Percentiles rank a stretch among this genome's conserved stretches.
Conservation (phyloP, 2,329 filamentous ascomycete genomes). For the Tolypocladium pustulatum region DNA sequence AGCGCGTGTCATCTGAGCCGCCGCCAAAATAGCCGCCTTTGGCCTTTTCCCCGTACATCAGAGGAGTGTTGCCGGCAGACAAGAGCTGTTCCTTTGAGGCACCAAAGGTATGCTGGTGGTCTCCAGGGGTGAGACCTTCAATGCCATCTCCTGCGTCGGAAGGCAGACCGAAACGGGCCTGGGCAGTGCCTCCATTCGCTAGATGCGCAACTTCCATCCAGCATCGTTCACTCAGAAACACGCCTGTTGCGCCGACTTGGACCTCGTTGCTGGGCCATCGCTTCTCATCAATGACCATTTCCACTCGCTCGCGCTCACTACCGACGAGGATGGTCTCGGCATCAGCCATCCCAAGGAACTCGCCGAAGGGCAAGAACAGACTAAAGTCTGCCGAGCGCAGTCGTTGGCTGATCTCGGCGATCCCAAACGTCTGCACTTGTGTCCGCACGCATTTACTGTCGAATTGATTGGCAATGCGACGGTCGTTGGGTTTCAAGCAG, state of each 20-base stretch:
- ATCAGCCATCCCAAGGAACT: conserved; percentile 85
- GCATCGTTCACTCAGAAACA: conserved; percentile 91
- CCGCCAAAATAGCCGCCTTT: conserved; percentile 71
- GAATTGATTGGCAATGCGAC: conserved; percentile 95
- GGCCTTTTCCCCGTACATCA: conserved; percentile 63
- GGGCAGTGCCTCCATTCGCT: conserved; percentile 47
- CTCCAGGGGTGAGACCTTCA: conserved; percentile 48
- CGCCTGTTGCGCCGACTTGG: conserved; percentile 78
- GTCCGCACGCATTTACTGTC: conserved; percentile 96
- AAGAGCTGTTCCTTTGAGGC: conserved; percentile 51
- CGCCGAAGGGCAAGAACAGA: conserved; percentile 87
- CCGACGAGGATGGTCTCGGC: conserved; percentile 78
- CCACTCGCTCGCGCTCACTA: conserved; percentile 83
- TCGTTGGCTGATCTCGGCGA: conserved; percentile 92
- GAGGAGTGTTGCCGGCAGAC: conserved; percentile 42
- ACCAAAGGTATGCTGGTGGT: conserved; percentile 45
- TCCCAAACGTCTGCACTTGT: conserved; percentile 90
- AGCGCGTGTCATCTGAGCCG: conserved; percentile 71
- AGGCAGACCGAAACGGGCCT: conserved; percentile 22
- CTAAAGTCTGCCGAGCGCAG: conserved; percentile 91
- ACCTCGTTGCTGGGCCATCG: conserved; percentile 91
- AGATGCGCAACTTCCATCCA: conserved; percentile 86
- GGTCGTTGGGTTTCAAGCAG: conserved; percentile 93
- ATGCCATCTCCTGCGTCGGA: conserved; percentile 52
- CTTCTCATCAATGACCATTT: conserved; percentile 84